Evolutionary conservation across 208 protist species (phyloP).

Genomic region (Crithidia sp.): DNA sequence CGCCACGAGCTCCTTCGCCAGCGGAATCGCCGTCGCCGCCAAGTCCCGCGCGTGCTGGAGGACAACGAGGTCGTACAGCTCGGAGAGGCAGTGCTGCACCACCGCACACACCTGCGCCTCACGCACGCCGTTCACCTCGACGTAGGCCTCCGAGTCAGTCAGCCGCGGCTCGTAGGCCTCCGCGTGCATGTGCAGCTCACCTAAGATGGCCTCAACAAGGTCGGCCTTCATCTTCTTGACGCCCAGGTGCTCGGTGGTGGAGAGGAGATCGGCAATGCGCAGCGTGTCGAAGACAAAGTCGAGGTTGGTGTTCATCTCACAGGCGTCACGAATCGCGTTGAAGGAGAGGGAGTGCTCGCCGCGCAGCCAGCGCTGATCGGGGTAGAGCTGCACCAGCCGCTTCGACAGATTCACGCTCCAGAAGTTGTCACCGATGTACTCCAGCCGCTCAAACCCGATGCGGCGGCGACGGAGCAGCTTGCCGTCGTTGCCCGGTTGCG

Average conservation of each 20-base stretch:
- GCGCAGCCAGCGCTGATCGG: constrained; percentile 78
- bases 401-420: constrained; percentile 71
- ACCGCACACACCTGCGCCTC: constrained; percentile 61
- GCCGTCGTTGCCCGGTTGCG: not conserved
- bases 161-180: constrained; percentile 68
- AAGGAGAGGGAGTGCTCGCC: constrained; percentile 64
- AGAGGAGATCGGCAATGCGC: constrained; percentile 43
- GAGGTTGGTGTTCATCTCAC: constrained; percentile 88
- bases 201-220: constrained; percentile 76
- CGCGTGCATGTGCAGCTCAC: constrained; percentile 66
- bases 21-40: constrained; percentile 51
- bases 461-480: constrained; percentile 50
- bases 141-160: constrained; percentile 64
- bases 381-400: constrained; percentile 78
- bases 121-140: constrained; percentile 67
- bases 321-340: constrained; percentile 67
- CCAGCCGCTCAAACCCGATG: constrained; percentile 77
- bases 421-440: constrained; percentile 88
- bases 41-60: constrained; percentile 64
- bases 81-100: constrained; percentile 84
- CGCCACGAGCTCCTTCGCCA: constrained; percentile 83
- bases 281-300: constrained; percentile 84
- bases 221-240: constrained; percentile 84
- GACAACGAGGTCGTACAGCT: constrained; percentile 86
- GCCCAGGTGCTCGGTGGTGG: constrained; percentile 27